Percentiles rank a stretch among this genome's conserved stretches.
Evolutionary conservation across 257 asterid genomes (phyloP).

Genomic region (Primulina eburnea): DNA sequence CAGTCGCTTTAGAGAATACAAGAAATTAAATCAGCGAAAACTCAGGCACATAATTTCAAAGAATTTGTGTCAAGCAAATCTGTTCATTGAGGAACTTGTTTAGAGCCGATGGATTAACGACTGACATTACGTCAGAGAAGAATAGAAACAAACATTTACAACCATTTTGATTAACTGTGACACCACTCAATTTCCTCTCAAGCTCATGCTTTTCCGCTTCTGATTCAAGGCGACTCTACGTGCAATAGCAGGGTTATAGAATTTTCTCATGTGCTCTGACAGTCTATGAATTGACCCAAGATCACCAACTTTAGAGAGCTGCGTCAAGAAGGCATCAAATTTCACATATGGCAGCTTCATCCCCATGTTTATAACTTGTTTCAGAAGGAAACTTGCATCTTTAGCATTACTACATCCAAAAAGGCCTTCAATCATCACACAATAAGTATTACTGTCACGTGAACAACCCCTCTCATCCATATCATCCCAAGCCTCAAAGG

Average conservation of each 20-base stretch:
- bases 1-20: neutral
- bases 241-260: conserved; percentile 92
- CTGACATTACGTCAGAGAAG: neutral
- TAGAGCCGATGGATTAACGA: neutral
- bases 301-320: conserved; percentile 74
- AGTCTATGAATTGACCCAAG: conserved; percentile 65
- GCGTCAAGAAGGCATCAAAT: conserved; percentile 61
- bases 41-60: neutral
- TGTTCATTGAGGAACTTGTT: neutral
- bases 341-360: conserved; percentile 68
- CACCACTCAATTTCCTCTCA: conserved; percentile 52
- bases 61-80: neutral
- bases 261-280: conserved; percentile 83
- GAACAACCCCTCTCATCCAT: conserved; percentile 66
- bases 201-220: conserved; percentile 69
- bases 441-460: conserved; percentile 67
- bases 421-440: conserved; percentile 88
- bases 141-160: neutral
- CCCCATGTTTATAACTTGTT: conserved; percentile 58
- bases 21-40: neutral
- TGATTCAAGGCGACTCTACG: conserved; percentile 72
- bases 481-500: conserved; percentile 78
- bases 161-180: neutral
- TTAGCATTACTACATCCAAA: conserved; percentile 45
- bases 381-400: conserved; percentile 70